Conservation (phyloP, 768 basidiomycete species). For the Lepiota brunneoincarnata region DNA sequence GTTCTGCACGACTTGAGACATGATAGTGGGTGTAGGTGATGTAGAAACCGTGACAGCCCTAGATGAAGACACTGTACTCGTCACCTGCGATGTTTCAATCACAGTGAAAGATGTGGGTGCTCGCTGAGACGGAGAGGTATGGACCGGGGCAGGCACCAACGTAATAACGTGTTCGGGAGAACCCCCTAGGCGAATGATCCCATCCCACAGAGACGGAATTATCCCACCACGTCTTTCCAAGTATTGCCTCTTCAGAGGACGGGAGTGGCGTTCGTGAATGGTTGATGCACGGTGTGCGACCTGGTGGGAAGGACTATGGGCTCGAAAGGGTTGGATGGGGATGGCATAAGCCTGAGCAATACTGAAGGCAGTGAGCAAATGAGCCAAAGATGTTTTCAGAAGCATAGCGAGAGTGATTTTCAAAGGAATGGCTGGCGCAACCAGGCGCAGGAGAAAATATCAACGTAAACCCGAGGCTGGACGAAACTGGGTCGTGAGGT, state of each 20-base stretch:
- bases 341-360: conserved; percentile 10
- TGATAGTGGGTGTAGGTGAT: too few relatives aligned
- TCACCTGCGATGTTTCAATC: background rate
- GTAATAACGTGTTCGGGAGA: background rate
- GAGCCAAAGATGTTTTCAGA: background rate
- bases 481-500: background rate
- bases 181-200: background rate
- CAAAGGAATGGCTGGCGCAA: conserved; percentile 5
- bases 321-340: conserved; percentile 18
- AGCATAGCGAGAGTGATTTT: conserved; percentile 5
- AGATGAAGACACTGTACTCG: background rate
- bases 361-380: background rate
- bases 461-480: background rate
- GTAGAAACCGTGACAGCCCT: too few relatives aligned
- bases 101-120: background rate
- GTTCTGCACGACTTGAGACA: too few relatives aligned
- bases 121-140: background rate
- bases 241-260: background rate
- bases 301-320: conserved; percentile 7
- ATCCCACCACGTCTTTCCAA: background rate
- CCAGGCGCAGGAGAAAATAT: conserved; percentile 19
- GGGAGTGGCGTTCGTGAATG: background rate
- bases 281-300: background rate
- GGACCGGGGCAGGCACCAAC: background rate
- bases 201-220: background rate